Conservation (phyloP, 345 rosid species). For the Alliaria petiolata region DNA sequence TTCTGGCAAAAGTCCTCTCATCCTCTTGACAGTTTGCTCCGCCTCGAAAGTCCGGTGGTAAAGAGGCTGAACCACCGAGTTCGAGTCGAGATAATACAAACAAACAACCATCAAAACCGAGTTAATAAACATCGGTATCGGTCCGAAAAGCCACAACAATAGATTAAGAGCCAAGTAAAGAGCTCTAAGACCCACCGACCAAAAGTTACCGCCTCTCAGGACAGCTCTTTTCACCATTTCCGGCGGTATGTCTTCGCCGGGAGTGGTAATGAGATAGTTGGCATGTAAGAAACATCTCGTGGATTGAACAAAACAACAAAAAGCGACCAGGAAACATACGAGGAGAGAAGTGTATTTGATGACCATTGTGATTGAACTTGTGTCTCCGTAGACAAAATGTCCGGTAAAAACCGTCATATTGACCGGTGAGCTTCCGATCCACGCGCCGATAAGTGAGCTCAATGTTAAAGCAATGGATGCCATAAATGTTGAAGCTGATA, state of each 20-base stretch:
- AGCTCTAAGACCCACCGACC: slow-evolving; percentile 70
- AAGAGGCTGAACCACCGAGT: slow-evolving; percentile 47
- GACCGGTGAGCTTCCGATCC: slow-evolving; percentile 57
- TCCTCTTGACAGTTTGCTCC: slow-evolving; percentile 25
- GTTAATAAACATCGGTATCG: slow-evolving; percentile 64
- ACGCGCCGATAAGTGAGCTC: slow-evolving; percentile 78
- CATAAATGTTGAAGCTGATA: slow-evolving; percentile 58
- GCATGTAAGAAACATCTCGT: slow-evolving; percentile 61
- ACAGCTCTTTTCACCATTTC: slow-evolving; percentile 40
- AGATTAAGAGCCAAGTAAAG: slow-evolving; percentile 63
- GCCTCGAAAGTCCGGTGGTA: slow-evolving; percentile 35
- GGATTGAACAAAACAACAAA: slow-evolving; percentile 70
- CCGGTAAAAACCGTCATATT: slow-evolving; percentile 36
- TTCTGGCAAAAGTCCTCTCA: slow-evolving; percentile 29
- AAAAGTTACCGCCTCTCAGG: slow-evolving; percentile 67
- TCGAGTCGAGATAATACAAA: slow-evolving; percentile 49
- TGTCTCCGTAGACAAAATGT: slow-evolving; percentile 56
- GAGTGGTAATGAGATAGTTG: slow-evolving; percentile 58
- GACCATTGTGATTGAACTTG: slow-evolving; percentile 45
- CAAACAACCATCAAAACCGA: slow-evolving; percentile 45
- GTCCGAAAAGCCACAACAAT: slow-evolving; percentile 80
- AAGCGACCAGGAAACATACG: slow-evolving; percentile 57
- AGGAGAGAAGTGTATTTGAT: slow-evolving; percentile 65
- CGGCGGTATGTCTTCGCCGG: slow-evolving; percentile 35
- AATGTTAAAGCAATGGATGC: slow-evolving; percentile 58